Evolutionary conservation across 78 protist genomes (phyloP).

Genomic region (Isochrysis galbana): DNA sequence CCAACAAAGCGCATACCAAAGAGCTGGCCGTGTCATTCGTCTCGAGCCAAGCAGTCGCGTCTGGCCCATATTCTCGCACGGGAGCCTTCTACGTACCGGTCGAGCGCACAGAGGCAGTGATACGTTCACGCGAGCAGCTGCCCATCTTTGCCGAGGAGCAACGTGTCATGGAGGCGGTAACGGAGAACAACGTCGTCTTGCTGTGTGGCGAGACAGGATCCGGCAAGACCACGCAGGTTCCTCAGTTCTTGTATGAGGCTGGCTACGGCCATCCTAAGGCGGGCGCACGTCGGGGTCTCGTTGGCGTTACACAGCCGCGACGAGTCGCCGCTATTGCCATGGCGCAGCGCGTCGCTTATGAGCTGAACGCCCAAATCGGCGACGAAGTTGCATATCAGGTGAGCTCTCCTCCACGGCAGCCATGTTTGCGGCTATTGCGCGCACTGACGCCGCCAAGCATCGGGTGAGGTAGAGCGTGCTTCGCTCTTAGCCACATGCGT

Average conservation of each 20-base stretch:
- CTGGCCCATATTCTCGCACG: background rate
- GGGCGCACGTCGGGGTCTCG: conserved; percentile 61
- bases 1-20: no score
- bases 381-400: conserved; percentile 80
- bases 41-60: no score
- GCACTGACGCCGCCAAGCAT: background rate
- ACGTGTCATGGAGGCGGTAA: conserved; percentile 82
- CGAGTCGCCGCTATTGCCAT: conserved; percentile 97
- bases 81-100: conserved; percentile 12
- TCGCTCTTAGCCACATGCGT: no score
- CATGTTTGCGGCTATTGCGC: background rate
- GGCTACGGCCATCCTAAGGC: conserved; percentile 74
- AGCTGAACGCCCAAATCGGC: conserved; percentile 73
- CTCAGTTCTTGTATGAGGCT: conserved; percentile 91
- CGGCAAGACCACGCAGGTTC: conserved; percentile 92
- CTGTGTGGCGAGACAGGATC: conserved; percentile 90
- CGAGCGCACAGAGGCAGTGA: conserved; percentile 37
- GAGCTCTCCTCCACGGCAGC: no score
- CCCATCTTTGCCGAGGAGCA: conserved; percentile 81
- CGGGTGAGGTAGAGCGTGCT: no score
- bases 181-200: conserved; percentile 71
- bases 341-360: conserved; percentile 92
- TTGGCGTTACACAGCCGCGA: conserved; percentile 99
- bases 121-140: conserved; percentile 23
- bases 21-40: no score